A percentile compares a stretch with the other conserved stretches of the same genome.
These are phyloP conservation scores for Starmerella floris DNA, from an alignment of 805 yeast genomes.

Conservation along the genomic window DNA sequence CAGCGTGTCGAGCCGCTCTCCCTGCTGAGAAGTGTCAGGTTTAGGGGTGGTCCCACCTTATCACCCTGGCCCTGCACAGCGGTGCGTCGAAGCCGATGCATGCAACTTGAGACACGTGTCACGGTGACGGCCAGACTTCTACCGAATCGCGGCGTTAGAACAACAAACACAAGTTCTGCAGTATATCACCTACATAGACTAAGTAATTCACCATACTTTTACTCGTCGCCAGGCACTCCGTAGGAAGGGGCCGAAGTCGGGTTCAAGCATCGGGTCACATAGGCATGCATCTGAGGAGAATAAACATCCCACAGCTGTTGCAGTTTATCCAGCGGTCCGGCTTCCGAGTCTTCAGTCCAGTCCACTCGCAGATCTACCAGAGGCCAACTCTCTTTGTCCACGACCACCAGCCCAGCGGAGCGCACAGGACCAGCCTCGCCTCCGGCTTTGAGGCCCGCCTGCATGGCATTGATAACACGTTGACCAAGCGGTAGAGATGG, in stretches of 20 bases:
- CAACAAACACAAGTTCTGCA: too few relatives aligned
- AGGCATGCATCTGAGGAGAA: slow-evolving; percentile 17
- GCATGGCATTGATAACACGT: slow-evolving; percentile 14
- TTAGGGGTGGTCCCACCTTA: too few relatives aligned
- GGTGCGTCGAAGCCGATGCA: too few relatives aligned
- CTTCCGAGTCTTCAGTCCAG: slow-evolving; percentile 12
- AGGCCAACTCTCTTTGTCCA: slow-evolving; percentile 15
- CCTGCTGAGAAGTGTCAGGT: too few relatives aligned
- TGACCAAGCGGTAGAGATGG: slow-evolving; percentile 8
- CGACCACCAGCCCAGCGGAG: slow-evolving; percentile 14
- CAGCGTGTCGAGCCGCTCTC: too few relatives aligned
- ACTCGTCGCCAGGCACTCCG: slow-evolving; percentile 19
- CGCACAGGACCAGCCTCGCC: slow-evolving; percentile 19
- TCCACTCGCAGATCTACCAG: slow-evolving; percentile 16
- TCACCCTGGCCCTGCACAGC: too few relatives aligned
- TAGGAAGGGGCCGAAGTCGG: slow-evolving; percentile 16
- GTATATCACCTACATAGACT: too few relatives aligned
- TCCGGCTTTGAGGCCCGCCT: slow-evolving; percentile 17
- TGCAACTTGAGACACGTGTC: too few relatives aligned
- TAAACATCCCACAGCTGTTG: slow-evolving; percentile 12
- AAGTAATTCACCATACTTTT: neutral
- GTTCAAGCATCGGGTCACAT: slow-evolving; percentile 11
- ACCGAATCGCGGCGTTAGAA: too few relatives aligned
- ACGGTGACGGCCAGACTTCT: too few relatives aligned
- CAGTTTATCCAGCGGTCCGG: slow-evolving; percentile 10